These are phyloP conservation scores for Cutaneotrichosporon dermatis DNA, from an alignment of 1,284 basidiomycete species.

Conservation along the genomic window DNA sequence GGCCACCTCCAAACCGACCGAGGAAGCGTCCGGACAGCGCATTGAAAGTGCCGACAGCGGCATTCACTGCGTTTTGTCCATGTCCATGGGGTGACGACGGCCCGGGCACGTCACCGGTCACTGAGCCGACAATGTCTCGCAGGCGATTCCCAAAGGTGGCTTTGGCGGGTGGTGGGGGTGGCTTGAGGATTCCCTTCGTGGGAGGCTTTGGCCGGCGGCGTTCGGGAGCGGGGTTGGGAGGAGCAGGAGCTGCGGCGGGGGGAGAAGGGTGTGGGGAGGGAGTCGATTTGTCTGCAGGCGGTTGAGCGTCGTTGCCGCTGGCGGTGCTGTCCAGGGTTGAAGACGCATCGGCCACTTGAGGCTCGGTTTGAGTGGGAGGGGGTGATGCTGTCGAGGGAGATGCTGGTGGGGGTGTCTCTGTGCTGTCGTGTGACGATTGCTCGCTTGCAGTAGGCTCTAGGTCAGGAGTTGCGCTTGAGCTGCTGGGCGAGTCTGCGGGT, in stretches of 20 bases:
- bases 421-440: no score
- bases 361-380: not conserved
- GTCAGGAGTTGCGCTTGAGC: no score
- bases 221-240: conserved; percentile 21
- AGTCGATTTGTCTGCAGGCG: conserved; percentile 3
- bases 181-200: conserved; percentile 47
- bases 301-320: not conserved
- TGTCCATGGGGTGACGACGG: conserved; percentile 3
- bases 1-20: conserved; percentile 22
- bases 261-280: conserved; percentile 5
- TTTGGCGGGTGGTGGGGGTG: conserved; percentile 46
- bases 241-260: not conserved
- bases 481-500: no score
- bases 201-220: conserved; percentile 40
- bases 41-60: conserved; percentile 30
- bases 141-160: conserved; percentile 45
- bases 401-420: no score
- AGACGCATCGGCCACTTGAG: not conserved
- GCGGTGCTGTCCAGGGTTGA: not conserved
- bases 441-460: no score
- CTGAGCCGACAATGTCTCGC: conserved; percentile 40
- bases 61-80: conserved; percentile 14
- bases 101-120: conserved; percentile 28
- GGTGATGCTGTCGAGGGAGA: no score
- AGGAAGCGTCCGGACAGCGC: conserved; percentile 32